Percentiles rank a stretch among this genome's conserved stretches.
Conservation (phyloP, 2,329 filamentous ascomycete genomes). For the Fusarium annulatum region DNA sequence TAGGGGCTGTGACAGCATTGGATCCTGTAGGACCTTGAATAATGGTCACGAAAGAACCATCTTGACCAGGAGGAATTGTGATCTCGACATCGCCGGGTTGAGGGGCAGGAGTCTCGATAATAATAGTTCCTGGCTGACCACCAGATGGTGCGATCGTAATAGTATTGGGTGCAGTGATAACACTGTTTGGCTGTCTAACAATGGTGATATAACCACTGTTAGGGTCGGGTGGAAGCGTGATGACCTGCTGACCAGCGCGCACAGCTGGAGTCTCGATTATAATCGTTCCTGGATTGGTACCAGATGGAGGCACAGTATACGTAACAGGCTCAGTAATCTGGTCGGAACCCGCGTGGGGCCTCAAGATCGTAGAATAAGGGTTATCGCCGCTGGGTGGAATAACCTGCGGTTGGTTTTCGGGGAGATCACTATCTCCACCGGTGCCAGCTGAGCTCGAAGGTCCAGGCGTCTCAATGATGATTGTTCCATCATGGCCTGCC, state of each 20-base stretch:
- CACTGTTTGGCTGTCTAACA: constrained; percentile 14
- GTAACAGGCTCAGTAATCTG: constrained; percentile 30
- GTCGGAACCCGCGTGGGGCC: constrained; percentile 22
- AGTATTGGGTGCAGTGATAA: constrained; percentile 27
- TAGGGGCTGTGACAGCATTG: constrained; percentile 12
- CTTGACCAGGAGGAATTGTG: constrained; percentile 26
- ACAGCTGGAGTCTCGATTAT: constrained; percentile 30
- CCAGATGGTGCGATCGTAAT: constrained; percentile 19
- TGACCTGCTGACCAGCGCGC: constrained; percentile 9
- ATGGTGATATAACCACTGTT: constrained; percentile 28
- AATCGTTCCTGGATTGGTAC: constrained; percentile 18
- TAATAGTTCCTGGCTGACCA: constrained; percentile 23
- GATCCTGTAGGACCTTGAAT: constrained; percentile 30
- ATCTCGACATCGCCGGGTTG: constrained; percentile 12
- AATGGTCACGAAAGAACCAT: constrained; percentile 20
- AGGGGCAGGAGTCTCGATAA: constrained; percentile 32
- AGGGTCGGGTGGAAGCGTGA: constrained; percentile 35
- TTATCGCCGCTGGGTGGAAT: constrained; percentile 23
- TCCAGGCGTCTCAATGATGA: constrained; percentile 32
- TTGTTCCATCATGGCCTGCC: constrained; percentile 24
- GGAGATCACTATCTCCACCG: neutral
- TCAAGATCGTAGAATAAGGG: constrained; percentile 22
- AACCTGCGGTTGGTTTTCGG: constrained; percentile 19
- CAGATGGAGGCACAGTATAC: constrained; percentile 18
- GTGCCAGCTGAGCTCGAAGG: constrained; percentile 2